Base-by-base conservation (phyloP, 345 rosid genomes). In the Draba incana region DNA sequence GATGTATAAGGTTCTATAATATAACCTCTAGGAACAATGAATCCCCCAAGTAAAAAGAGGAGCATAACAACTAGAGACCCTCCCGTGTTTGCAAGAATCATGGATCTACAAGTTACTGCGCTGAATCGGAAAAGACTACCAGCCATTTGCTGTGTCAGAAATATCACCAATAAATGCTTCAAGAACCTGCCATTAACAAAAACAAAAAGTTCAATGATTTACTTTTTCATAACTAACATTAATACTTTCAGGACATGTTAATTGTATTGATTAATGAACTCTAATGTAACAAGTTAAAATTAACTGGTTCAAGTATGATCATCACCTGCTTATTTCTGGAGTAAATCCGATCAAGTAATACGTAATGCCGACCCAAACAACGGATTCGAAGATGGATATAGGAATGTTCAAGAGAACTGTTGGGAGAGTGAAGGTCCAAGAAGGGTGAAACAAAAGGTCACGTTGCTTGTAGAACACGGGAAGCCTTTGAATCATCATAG, bases 381-480 rank as follows among this genome's bases (percentile, higher is more conserved):
- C 12, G 15, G 97, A 77, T 64, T 94, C 99, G n/a, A 94, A 62
- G 11, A 89, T 24, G 0, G 98, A 85, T 39, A 84, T 75, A 1
- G 99, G 99, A 43, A 94, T 66, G 38, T 77, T 62, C 3, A 87
- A 81, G 66, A 91, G 75, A 79, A 85, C 80, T 12, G 84, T 81
- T 8, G 98, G 93, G 14, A 94, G 72, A 6, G 90, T 85, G 68
- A 83, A 91, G 25, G 95, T 77, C 98, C 99, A 94, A 1, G 87
- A 70, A 12, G 99, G 99, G 37, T 94, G 86, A 47, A 89, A 87
- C 51, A 84, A 70, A 42, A 91, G 92, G 58, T 94, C 98, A 43
- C 97, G 83, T 47, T 94, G 99, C 87, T 94, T 91, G 81, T 84
- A 92, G 42, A 91, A 89, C 66, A 91, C 97, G 1, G 96, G 92